Conservation (phyloP, 2,329 filamentous ascomycete genomes). For the Cadophora malorum region DNA sequence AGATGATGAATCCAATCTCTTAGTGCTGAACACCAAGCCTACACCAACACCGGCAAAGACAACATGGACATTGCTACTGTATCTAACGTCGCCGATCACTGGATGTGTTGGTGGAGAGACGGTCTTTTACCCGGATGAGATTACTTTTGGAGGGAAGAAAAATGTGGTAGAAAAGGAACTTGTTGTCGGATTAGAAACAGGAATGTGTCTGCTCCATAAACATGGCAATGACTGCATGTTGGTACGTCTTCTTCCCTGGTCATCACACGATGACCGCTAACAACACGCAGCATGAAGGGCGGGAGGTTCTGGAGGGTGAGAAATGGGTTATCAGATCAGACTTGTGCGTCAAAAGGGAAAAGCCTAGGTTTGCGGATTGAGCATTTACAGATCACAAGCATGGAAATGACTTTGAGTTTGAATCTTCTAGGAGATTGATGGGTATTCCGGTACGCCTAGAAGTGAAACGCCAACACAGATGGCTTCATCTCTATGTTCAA, state of each 20-base stretch:
- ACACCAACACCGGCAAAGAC: conserved; percentile 65
- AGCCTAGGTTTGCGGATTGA: conserved; percentile 22
- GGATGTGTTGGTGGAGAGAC: conserved; percentile 88
- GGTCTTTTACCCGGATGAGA: conserved; percentile 82
- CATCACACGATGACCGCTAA: conserved; percentile 14
- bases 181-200: conserved; percentile 77
- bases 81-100: conserved; percentile 77
- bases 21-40: conserved; percentile 61
- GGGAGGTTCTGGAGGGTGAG: conserved; percentile 78
- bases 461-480: neutral
- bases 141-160: conserved; percentile 50
- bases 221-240: conserved; percentile 90
- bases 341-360: conserved; percentile 67
- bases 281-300: conserved; percentile 72
- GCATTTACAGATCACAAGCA: neutral
- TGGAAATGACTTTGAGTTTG: no score
- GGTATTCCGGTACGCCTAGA: neutral
- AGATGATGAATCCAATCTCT: conserved; percentile 87
- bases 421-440: neutral
- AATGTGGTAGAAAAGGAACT: conserved; percentile 64
- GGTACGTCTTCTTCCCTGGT: conserved; percentile 50
- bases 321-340: conserved; percentile 93
- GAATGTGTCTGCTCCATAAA: conserved; percentile 84
- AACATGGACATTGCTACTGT: conserved; percentile 91
- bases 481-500: neutral